phyloP scores from a whole-genome alignment of 768 basidiomycete species.

The Lentinula lateritia region DNA sequence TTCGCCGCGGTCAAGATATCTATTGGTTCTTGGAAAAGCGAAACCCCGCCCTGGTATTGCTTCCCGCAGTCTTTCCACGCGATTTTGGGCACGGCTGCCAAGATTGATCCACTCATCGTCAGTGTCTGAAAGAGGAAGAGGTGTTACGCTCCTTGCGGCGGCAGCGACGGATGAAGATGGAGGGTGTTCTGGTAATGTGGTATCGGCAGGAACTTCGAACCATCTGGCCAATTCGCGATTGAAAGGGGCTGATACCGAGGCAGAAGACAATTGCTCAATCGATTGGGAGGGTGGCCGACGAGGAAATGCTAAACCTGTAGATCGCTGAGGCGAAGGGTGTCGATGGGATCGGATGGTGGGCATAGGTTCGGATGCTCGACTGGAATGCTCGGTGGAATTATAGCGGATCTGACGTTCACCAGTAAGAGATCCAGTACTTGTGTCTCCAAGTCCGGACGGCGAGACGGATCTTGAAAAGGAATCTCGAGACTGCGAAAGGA shows the following conservation, averaged over 20 bases:
- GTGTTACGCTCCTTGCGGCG: neutral
- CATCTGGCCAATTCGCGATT: conserved; percentile 1
- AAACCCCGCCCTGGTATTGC: neutral
- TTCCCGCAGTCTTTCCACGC: neutral
- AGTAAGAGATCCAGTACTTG: neutral
- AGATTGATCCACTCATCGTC: neutral
- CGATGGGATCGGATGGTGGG: neutral
- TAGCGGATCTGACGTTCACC: neutral
- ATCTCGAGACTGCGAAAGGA: neutral
- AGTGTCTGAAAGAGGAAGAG: neutral
- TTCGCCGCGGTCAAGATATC: neutral
- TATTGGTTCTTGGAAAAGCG: neutral
- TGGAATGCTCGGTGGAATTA: neutral
- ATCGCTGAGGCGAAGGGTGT: neutral
- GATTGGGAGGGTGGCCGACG: neutral
- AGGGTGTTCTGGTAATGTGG: neutral
- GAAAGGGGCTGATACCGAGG: neutral
- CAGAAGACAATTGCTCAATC: neutral
- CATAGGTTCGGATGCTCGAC: neutral
- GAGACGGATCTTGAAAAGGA: neutral
- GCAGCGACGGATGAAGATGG: neutral
- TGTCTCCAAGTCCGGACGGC: neutral
- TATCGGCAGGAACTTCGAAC: neutral
- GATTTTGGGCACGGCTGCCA: neutral
- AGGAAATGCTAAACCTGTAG: neutral